Conservation (phyloP, 2,329 filamentous ascomycete genomes). For the Metarhizium humberi region DNA sequence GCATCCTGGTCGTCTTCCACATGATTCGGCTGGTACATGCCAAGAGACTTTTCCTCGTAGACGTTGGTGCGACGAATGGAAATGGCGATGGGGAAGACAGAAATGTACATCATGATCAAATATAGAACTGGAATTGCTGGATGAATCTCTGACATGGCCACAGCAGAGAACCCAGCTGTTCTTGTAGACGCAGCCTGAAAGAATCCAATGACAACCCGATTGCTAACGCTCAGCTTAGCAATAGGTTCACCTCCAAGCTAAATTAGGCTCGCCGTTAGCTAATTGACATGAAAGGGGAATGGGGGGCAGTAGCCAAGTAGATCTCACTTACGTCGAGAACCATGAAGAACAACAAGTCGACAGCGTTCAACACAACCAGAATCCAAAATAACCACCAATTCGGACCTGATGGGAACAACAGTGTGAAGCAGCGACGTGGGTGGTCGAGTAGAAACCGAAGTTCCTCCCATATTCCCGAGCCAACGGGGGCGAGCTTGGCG, state of each 20-base stretch:
- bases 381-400: slow-evolving; percentile 96
- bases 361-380: slow-evolving; percentile 67
- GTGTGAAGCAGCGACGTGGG: slow-evolving; percentile 88
- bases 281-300: not conserved
- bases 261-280: slow-evolving; percentile 4
- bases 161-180: slow-evolving; percentile 80
- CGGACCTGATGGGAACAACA: slow-evolving; percentile 80
- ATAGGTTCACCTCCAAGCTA: slow-evolving; percentile 66
- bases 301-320: slow-evolving; percentile 1
- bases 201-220: slow-evolving; percentile 73
- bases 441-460: slow-evolving; percentile 86
- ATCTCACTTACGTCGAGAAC: slow-evolving; percentile 65
- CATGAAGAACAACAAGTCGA: slow-evolving; percentile 87
- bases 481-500: slow-evolving; percentile 55
- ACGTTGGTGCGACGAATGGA: slow-evolving; percentile 91
- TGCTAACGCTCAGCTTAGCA: slow-evolving; percentile 56
- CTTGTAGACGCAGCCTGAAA: slow-evolving; percentile 87
- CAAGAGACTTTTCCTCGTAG: slow-evolving; percentile 83
- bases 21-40: slow-evolving; percentile 51
- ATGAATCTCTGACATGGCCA: slow-evolving; percentile 70
- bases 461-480: slow-evolving; percentile 76
- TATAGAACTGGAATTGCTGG: slow-evolving; percentile 91
- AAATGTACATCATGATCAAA: slow-evolving; percentile 99
- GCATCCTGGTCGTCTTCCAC: slow-evolving; percentile 41
- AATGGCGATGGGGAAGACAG: slow-evolving; percentile 92